Base-by-base conservation (phyloP, 2,329 filamentous ascomycete species). In the Aspergillus pseudotamarii region DNA sequence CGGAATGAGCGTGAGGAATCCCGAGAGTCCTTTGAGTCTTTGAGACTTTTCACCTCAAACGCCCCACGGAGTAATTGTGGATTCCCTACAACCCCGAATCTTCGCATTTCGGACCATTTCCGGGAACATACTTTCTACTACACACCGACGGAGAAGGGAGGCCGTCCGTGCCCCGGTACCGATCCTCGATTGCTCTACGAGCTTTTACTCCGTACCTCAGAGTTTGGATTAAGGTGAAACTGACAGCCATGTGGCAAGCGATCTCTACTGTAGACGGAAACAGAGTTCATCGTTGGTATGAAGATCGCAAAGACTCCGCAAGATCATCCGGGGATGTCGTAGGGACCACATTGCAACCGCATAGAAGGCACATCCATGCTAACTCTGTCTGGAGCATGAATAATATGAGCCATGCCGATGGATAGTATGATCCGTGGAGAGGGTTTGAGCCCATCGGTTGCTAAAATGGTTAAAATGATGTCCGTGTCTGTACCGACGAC, bases 31-130 rank as follows among this genome's bases (percentile, higher is more conserved):
- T 30, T 34, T 34, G 32, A 34, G 32, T 34, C 30, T 26, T 28
- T 19, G 12, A 19, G 14, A 19, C 6, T 21, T 30, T 30, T n/a
- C 26, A 14, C 26, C 14, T 26, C 21, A 19, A n/a, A n/a, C 45
- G 57, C 46, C 57, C 34, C 57, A 28, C 57, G 34, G 21, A 59
- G 23, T 9, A 36, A 23, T 36, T 54, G 9, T 50, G 12, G 14
- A 51, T 51, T 51, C 45, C 45, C 48, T 48, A 43, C 48, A 59
- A 45, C 57, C 57, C 45, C 57, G 57, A 51, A 21, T 57, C 21
- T 34, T 43, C 38, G 41, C 23, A 21, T 59, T 59, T 53, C 57
- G 57, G 57, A 59, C 34, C 46, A 51, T 53, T 21, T 53, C 57
- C 58, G 58, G 58, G n/a, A 32, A 21, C 32, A 14, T 30, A 23